Evolutionary conservation across 305 asterid species (phyloP), one percentile per base, ranked within the genome.

Genomic region (Coffea humblotiana): DNA sequence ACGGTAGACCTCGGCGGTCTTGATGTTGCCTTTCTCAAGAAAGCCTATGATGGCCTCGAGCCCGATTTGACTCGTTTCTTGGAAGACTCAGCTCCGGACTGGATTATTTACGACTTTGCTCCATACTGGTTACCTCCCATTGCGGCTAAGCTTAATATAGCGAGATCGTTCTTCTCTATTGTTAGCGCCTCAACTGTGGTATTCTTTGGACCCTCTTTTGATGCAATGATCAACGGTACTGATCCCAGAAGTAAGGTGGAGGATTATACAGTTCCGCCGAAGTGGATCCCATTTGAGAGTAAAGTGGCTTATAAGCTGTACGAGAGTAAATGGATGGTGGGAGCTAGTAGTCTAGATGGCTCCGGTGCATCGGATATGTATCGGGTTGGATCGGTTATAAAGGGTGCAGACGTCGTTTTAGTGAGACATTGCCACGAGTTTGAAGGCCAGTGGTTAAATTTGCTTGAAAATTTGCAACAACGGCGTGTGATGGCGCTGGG

Each of bases 381-480:
- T 2, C 79, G 79, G 25, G 21, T 45, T 54, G 69, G 58, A 19
- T 8, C 2, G 70, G 48, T 2, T 5, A 19, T 77, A 0, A 0
- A 0, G 4, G 82, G 77, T 6, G 72, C 77, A 0, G 81, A 83
- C 3, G 82, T 72, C 0, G 7, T 73, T 3, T 0, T 80, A 0
- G 23, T 72, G 8, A 25, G 79, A 16, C 79, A 83, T 69, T 83
- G 67, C 25, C 0, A 6, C 43, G 81, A 83, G 77, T 83, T 79
- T 7, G 81, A 83, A 83, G 71, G 83, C 7, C 49, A 56, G 0
- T 80, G 83, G 84, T 43, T 82, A 19, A n/a, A 77, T 16, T 7
- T 82, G 37, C 29, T 73, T 2, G 40, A 37, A 16, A 37, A 74
- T 1, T 68, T 80, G 43, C 63, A 74, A 6, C 47, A 11, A 0